A percentile compares a stretch with the other conserved stretches of the same genome.
phyloP scores from a whole-genome alignment of 495 filamentous ascomycete genomes.

The Trichoderma virens region DNA sequence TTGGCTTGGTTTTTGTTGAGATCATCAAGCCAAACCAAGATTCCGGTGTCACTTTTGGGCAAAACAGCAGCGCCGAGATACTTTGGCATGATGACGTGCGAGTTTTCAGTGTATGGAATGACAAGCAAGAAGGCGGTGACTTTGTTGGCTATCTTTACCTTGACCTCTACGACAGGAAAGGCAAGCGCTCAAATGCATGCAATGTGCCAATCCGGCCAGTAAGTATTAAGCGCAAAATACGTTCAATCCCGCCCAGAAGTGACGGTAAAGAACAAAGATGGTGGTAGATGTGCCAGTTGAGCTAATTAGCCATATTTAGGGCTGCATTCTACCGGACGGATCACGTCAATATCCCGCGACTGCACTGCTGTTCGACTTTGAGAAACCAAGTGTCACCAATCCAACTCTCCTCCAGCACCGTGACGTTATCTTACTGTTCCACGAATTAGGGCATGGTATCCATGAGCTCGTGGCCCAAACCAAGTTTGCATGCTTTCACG shows the following conservation, averaged over 20 bases:
- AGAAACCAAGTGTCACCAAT: conserved; percentile 61
- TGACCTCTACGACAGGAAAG: conserved; percentile 57
- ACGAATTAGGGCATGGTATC: conserved; percentile 70
- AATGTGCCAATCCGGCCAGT: conserved; percentile 51
- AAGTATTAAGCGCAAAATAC: too few relatives aligned
- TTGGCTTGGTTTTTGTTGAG: conserved; percentile 45
- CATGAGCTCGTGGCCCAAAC: conserved; percentile 62
- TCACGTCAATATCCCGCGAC: conserved; percentile 60
- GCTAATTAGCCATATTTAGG: conserved; percentile 22
- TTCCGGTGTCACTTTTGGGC: too few relatives aligned
- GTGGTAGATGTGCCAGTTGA: too few relatives aligned
- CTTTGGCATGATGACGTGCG: conserved; percentile 66
- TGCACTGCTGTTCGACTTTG: conserved; percentile 65
- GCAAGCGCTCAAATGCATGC: conserved; percentile 55
- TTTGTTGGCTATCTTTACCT: conserved; percentile 69
- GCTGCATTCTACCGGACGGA: conserved; percentile 50
- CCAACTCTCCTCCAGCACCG: conserved; percentile 64
- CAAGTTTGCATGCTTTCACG: conserved; percentile 64
- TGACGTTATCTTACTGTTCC: conserved; percentile 65
- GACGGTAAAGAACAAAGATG: too few relatives aligned
- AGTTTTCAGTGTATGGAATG: conserved; percentile 65
- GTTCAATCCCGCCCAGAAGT: too few relatives aligned
- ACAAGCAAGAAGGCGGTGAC: conserved; percentile 53
- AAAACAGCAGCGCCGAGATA: conserved; percentile 56
- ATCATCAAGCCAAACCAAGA: too few relatives aligned